These are phyloP conservation scores for Rhizopogon roseolus DNA, from an alignment of 768 basidiomycete species.

Conservation along the genomic window DNA sequence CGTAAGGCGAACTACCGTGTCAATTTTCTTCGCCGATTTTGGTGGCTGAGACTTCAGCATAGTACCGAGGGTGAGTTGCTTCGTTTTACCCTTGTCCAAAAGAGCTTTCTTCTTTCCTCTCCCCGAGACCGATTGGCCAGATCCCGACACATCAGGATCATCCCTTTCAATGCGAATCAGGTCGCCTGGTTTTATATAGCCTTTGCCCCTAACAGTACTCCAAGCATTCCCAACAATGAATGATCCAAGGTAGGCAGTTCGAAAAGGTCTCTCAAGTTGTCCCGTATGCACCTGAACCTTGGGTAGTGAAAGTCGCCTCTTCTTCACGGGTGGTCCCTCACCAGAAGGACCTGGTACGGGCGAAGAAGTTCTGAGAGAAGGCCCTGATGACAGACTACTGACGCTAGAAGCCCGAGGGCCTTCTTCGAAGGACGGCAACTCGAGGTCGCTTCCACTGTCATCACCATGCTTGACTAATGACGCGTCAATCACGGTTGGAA, in stretches of 20 bases:
- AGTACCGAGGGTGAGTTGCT: constrained; percentile 58
- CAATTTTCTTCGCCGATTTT: constrained; percentile 43
- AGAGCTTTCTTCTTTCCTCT: constrained; percentile 33
- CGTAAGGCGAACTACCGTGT: constrained; percentile 63
- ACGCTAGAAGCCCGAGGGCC: constrained; percentile 37
- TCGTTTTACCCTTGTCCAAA: constrained; percentile 38
- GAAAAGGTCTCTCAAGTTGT: neutral
- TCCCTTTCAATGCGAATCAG: constrained; percentile 55
- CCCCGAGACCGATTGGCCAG: constrained; percentile 17
- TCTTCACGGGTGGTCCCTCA: constrained; percentile 34
- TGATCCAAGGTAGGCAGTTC: constrained; percentile 53
- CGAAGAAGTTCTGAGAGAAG: constrained; percentile 18
- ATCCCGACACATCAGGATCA: constrained; percentile 26
- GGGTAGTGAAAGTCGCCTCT: constrained; percentile 44
- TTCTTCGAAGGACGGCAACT: constrained; percentile 27
- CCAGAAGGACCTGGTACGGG: constrained; percentile 14
- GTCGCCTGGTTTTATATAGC: constrained; percentile 67
- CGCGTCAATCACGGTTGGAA: constrained; percentile 18
- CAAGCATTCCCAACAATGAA: constrained; percentile 69
- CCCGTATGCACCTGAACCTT: neutral
- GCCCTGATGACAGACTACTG: constrained; percentile 31
- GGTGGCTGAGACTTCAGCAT: constrained; percentile 59
- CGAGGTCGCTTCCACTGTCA: constrained; percentile 28
- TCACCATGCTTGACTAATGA: constrained; percentile 33
- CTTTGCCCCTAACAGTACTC: constrained; percentile 72